Percentiles rank a stretch among this genome's conserved stretches.
phyloP scores from a whole-genome alignment of 2,329 filamentous ascomycete species.

The Penicillium aurantiogriseum region DNA sequence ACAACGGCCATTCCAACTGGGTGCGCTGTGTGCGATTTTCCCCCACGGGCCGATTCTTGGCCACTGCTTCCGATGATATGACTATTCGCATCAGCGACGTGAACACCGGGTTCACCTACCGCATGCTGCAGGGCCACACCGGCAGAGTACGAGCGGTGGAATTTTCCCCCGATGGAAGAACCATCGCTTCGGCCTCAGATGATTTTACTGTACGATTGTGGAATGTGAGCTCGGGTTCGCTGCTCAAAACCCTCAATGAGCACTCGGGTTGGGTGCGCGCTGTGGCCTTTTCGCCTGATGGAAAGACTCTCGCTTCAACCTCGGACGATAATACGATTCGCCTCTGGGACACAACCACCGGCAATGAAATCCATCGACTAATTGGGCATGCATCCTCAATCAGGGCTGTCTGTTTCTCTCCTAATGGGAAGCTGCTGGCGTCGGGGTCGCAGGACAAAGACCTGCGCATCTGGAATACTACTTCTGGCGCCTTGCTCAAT shows the following conservation, averaged over 20 bases:
- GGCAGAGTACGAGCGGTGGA: conserved; percentile 10
- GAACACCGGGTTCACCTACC: conserved; percentile 11
- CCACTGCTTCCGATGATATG: conserved; percentile 11
- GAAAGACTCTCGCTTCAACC: conserved; percentile 5
- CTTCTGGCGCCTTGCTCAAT: neutral
- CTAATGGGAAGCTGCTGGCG: conserved; percentile 1
- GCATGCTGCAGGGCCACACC: conserved; percentile 8
- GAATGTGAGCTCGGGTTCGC: conserved; percentile 5
- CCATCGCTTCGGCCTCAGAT: conserved; percentile 8
- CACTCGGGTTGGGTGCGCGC: conserved; percentile 10
- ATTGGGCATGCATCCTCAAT: conserved; percentile 1
- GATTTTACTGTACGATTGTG: conserved; percentile 9
- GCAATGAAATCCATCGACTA: neutral
- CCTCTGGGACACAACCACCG: conserved; percentile 4
- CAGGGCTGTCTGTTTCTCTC: conserved; percentile 8
- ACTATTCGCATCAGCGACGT: conserved; percentile 11
- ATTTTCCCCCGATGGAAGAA: conserved; percentile 8
- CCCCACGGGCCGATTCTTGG: conserved; percentile 5
- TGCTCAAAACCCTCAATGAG: neutral
- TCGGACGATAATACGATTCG: conserved; percentile 8
- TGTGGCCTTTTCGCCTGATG: conserved; percentile 8
- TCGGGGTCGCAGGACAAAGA: conserved; percentile 9
- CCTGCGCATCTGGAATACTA: conserved; percentile 9
- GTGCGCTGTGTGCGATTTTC: conserved; percentile 10
- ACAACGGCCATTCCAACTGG: conserved; percentile 10